Base-by-base conservation (phyloP, 495 filamentous ascomycete genomes). In the Talaromyces thailandensis region DNA sequence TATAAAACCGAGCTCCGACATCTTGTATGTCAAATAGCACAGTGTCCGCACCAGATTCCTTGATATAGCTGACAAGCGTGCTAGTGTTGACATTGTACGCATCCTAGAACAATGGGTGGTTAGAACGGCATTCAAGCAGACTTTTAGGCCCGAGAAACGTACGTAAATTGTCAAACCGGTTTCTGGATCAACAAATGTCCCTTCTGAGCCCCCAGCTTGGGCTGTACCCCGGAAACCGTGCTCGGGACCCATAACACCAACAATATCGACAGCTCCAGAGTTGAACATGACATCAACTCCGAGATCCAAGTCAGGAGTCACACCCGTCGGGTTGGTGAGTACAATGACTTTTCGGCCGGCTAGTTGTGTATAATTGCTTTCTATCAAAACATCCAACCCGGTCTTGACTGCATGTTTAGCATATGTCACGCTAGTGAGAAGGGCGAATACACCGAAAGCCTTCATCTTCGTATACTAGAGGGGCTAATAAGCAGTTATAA, bases 231-330 rank as follows among this genome's bases (percentile, higher is more conserved):
- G 26, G 25, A 61, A 61, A 16, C 59, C 59, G 52, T 61, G 59
- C 43, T 61, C 59, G 16, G 59, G 59, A 8, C 59, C 59, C 59
- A 61, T 61, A 4, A 61, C 59, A 52, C 59, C 59, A 21, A 52
- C 59, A 21, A 61, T 43, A 24, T 61, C 43, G 2, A 61, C 59
- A 14, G 37, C 43, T 6, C 59, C 40, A 21, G 59, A 61, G 16
- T 61, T 61, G 12, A 61, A 52, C 59, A 61, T 61, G 16, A 51
- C 59, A 61, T 61, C 59, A 51, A 61, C 59, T 9, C 59, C 59
- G 18, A 61, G 43, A 31, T 61, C 59, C 24, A 61, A 31, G 4
- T 61, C 45, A 8, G 59, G 26, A 0, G 59, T 61, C 11, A 61
- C 43, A 24, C 59, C 59, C 2, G 59, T 61, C 12, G 59, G 59